Evolutionary conservation across 306 rosid genomes (phyloP), one percentile per base, ranked within the genome.

Genomic region (Erythrophleum fordii): DNA sequence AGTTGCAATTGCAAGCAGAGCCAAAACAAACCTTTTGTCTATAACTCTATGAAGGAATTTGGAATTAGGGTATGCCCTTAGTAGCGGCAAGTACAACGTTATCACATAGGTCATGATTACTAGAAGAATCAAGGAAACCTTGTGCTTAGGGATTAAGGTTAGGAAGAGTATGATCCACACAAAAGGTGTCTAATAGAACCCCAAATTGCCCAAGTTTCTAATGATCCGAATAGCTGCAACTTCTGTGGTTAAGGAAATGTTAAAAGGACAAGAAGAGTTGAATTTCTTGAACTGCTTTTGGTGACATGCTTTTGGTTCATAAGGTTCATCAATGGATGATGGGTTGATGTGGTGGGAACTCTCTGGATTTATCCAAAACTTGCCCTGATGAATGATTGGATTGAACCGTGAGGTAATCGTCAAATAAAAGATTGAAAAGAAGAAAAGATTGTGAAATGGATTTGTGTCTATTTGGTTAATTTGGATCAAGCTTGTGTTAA

Each of bases 81-180:
- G 14, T 0, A 92, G 46, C 11, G 82, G 26, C 28, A 62, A 59
- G 42, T 85, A 88, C 56, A 84, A 18, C 61, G 87, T 77, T 56
- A 91, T 85, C 77, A 88, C 87, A 60, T 76, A 65, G 5, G 80
- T 88, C 94, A 85, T 92, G 52, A 70, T 84, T 18, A 82, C 90
- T 68, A 90, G 58, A 65, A 81, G 77, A 73, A 90, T 82, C 61
- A 92, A 73, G 0, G 94, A 88, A 5, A 85, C 79, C 52, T 92
- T 77, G 9, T 94, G 78, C 7, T 17, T 0, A 8, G 97, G 94
- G 41, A 92, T 82, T 6, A 90, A 90, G 12, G 88, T 80, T 78
- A 90, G 87, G 88, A 87, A 90, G 78, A 90, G 97, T 76, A 87
- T 80, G 76, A 85, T 78, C 94, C 94, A 92, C 61, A 92, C 80